A percentile compares a stretch with the other conserved stretches of the same genome.
phyloP scores from a whole-genome alignment of 2,329 filamentous ascomycete genomes.

The Teratosphaeria pseudoeucalypti region DNA sequence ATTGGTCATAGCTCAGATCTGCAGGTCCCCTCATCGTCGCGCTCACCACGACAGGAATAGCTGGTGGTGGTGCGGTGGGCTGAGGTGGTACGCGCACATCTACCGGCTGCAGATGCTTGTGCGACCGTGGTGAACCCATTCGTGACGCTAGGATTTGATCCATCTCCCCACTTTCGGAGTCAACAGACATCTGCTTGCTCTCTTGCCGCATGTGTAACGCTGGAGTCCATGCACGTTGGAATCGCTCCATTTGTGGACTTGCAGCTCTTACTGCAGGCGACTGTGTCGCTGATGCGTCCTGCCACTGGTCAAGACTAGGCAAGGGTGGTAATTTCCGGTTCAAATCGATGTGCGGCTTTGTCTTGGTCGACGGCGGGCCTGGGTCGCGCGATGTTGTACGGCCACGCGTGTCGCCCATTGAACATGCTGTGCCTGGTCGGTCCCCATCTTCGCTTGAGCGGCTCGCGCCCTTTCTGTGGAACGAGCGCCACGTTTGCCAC shows the following conservation, averaged over 20 bases:
- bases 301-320: conserved; percentile 34
- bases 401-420: conserved; percentile 3
- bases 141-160: conserved; percentile 12
- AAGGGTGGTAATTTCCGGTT: conserved; percentile 39
- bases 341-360: conserved; percentile 26
- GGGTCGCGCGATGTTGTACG: neutral
- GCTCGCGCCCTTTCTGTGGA: conserved; percentile 2
- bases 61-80: conserved; percentile 6
- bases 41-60: neutral
- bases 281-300: conserved; percentile 10
- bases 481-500: conserved; percentile 4
- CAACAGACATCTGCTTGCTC: neutral
- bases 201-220: neutral
- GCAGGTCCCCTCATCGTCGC: conserved; percentile 1
- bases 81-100: conserved; percentile 2
- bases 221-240: neutral
- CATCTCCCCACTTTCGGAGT: conserved; percentile 2
- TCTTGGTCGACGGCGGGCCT: neutral
- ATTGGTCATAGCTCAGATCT: conserved; percentile 3
- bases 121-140: conserved; percentile 9
- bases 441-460: conserved; percentile 1
- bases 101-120: conserved; percentile 4
- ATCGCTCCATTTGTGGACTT: neutral
- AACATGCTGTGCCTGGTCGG: conserved; percentile 3
- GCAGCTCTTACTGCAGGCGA: neutral